Evolutionary conservation across 2,329 filamentous ascomycete species (phyloP).

Genomic region (Emergomyces pasteurianus): DNA sequence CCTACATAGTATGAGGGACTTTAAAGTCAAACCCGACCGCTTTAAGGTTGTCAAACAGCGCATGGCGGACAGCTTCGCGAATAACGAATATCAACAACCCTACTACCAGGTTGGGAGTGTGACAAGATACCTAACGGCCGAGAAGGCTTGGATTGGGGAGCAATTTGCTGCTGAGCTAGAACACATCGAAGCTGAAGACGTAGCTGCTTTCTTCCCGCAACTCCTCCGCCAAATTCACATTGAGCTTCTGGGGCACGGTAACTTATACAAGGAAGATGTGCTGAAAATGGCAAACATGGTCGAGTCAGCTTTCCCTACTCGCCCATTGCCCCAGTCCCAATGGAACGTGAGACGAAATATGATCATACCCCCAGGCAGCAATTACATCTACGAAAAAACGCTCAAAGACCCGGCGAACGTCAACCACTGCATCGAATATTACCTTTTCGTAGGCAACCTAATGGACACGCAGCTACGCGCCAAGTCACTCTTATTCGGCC

Average conservation of each 20-base stretch:
- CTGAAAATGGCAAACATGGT: constrained; percentile 73
- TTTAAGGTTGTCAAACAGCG: constrained; percentile 89
- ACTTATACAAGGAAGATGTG: constrained; percentile 87
- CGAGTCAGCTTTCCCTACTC: constrained; percentile 63
- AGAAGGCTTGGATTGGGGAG: constrained; percentile 66
- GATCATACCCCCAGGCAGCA: constrained; percentile 64
- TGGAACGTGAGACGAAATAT: constrained; percentile 70
- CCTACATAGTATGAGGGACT: constrained; percentile 66
- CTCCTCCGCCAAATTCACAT: constrained; percentile 74
- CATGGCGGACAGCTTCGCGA: constrained; percentile 62
- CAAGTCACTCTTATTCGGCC: constrained; percentile 68
- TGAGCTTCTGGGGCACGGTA: constrained; percentile 80
- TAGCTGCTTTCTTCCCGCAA: constrained; percentile 67
- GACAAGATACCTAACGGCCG: constrained; percentile 65
- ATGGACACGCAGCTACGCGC: constrained; percentile 59
- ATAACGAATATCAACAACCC: constrained; percentile 78
- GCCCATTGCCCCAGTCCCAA: constrained; percentile 60
- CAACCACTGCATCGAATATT: constrained; percentile 74
- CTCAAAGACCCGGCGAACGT: constrained; percentile 81
- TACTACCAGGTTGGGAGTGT: constrained; percentile 81
- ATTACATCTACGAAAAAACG: constrained; percentile 69
- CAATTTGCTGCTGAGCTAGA: constrained; percentile 68
- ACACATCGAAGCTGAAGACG: constrained; percentile 58
- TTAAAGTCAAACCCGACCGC: constrained; percentile 73
- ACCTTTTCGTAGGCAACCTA: constrained; percentile 57